Base-by-base conservation (phyloP, 306 rosid species). In the Neltuma alba region DNA sequence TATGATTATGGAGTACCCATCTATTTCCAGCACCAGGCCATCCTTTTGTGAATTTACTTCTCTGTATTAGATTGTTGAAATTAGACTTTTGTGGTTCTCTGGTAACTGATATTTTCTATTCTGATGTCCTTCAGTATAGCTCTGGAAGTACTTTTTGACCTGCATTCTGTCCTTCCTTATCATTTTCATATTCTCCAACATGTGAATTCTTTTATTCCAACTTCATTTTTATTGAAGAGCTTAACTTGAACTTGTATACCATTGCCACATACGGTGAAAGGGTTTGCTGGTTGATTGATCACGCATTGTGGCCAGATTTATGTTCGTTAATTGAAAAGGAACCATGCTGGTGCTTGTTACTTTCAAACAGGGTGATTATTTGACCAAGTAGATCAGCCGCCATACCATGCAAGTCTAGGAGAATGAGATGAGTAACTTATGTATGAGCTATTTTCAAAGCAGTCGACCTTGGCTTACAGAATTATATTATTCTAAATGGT, bases 391-490 rank as follows among this genome's bases (percentile, higher is more conserved):
- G 9, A 23, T 67, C 9, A 12, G 47, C 25, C 23, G 52, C 73
- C 16, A 40, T 34, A 11, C 5, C 21, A 34, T 20, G 40, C 18
- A 34, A 36, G 3, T 34, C 28, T 34, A 16, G 7, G 70, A 25
- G 65, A 60, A 65, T 65, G 28, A 9, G n/a, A 63, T 64, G 3
- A 65, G 7, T n/a, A n/a, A 20, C 28, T n/a, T 6, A 20, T 36
- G 23, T 9, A 36, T 37, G 48, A 34, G 45, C 36, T 18, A 28
- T 18, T 18, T 20, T 28, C 2, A 66, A 78, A 44, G 36, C 76
- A 25, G 40, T 78, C 54, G 40, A 42, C 20, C 65, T 72, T 52
- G 16, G 54, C 63, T 55, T 75, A 30, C n/a, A 40, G 66, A 15
- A 28, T 9, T 45, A 25, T 27, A 66, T 34, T 67, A 45, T 60